Evolutionary conservation across 139 green algal species (phyloP).

Genomic region (Chlamydomonas applanata): DNA sequence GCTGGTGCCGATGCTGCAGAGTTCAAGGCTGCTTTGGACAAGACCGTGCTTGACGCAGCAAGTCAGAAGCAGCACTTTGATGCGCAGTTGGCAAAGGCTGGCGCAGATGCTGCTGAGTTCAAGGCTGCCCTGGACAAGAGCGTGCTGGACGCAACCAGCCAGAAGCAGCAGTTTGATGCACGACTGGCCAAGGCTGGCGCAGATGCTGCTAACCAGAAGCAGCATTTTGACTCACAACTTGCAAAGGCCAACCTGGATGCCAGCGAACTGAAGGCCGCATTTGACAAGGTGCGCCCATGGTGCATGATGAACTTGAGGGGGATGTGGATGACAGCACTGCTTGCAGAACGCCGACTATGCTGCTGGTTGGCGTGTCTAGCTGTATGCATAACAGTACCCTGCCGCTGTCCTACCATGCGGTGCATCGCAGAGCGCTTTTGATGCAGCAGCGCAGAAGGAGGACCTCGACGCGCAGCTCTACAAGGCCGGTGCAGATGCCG

Average conservation of each 20-base stretch:
- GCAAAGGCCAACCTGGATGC: conserved; percentile 15
- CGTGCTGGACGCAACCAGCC: conserved; percentile 1
- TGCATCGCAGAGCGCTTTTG: neutral
- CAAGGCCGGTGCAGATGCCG: too few relatives aligned
- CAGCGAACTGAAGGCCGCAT: conserved; percentile 10
- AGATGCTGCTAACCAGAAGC: conserved; percentile 8
- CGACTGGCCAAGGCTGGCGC: conserved; percentile 22
- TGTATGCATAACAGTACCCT: neutral
- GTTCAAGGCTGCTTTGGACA: conserved; percentile 29
- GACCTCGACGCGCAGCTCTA: neutral
- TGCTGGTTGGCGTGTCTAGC: neutral
- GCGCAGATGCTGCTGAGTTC: conserved; percentile 18
- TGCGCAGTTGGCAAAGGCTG: conserved; percentile 13
- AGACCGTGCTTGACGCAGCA: neutral
- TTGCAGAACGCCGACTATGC: neutral
- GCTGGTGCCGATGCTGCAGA: conserved; percentile 16
- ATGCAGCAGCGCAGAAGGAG: neutral
- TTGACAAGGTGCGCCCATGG: conserved; percentile 22
- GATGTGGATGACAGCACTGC: too few relatives aligned
- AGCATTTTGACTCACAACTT: conserved; percentile 13
- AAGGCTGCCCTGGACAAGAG: too few relatives aligned
- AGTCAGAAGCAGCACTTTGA: conserved; percentile 23
- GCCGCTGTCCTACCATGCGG: neutral
- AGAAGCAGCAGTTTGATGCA: conserved; percentile 9
- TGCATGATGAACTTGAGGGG: too few relatives aligned